Evolutionary conservation across 2,329 filamentous ascomycete genomes (phyloP).

Genomic region (Emmonsiellopsis sp.): DNA sequence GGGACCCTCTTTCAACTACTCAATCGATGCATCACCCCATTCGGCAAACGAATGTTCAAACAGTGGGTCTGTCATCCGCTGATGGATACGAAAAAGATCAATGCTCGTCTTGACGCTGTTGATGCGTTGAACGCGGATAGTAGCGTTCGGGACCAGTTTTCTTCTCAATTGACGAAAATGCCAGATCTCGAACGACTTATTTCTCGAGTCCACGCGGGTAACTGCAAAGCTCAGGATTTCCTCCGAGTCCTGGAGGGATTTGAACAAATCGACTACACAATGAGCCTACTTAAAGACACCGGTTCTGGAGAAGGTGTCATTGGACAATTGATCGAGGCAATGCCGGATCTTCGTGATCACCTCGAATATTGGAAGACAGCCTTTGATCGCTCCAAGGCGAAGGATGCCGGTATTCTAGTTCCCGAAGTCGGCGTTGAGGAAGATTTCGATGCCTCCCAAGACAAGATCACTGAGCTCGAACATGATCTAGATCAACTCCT

Average conservation of each 20-base stretch:
- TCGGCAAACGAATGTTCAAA: constrained; percentile 89
- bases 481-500: constrained; percentile 62
- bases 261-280: constrained; percentile 94
- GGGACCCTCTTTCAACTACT: constrained; percentile 86
- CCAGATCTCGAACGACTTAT: constrained; percentile 91
- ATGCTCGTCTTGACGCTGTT: constrained; percentile 86
- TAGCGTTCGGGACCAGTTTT: constrained; percentile 75
- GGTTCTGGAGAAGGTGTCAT: constrained; percentile 74
- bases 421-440: constrained; percentile 81
- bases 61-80: constrained; percentile 97
- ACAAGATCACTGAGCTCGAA: constrained; percentile 67
- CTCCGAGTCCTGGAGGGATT: constrained; percentile 90
- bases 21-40: constrained; percentile 91
- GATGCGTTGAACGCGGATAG: constrained; percentile 82
- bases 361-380: constrained; percentile 83
- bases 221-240: constrained; percentile 87
- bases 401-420: constrained; percentile 70
- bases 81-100: constrained; percentile 77
- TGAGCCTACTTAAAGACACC: constrained; percentile 66
- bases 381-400: constrained; percentile 75
- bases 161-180: constrained; percentile 78
- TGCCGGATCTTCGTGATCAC: constrained; percentile 72
- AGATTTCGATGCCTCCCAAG: constrained; percentile 80
- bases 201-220: constrained; percentile 84
- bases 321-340: constrained; percentile 68